These are phyloP conservation scores for Psilocybe subaeruginosa DNA, from an alignment of 768 basidiomycete genomes.

Conservation along the genomic window DNA sequence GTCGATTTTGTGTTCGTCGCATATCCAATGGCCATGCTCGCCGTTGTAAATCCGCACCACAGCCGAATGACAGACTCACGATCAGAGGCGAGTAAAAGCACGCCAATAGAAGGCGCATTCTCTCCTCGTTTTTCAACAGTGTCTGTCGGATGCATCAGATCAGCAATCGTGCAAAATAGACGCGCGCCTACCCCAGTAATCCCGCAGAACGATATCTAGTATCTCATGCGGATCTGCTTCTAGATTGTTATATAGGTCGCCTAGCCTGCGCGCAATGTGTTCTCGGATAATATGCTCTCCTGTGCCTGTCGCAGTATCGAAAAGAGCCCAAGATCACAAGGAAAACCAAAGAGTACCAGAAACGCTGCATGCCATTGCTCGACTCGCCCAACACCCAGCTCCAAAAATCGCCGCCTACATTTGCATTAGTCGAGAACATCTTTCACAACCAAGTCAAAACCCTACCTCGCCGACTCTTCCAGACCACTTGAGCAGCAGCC, in stretches of 20 bases:
- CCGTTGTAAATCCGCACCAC: conserved; percentile 86
- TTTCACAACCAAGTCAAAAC: background rate
- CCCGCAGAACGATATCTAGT: conserved; percentile 45
- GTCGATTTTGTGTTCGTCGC: conserved; percentile 54
- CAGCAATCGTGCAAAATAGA: background rate
- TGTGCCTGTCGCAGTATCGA: conserved; percentile 46
- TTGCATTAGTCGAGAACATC: background rate
- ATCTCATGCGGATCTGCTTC: conserved; percentile 56
- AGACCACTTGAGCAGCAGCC: conserved; percentile 73
- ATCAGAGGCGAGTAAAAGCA: conserved; percentile 61
- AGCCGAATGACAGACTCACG: conserved; percentile 48
- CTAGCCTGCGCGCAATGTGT: conserved; percentile 57
- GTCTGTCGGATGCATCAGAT: conserved; percentile 11
- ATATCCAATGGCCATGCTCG: conserved; percentile 81
- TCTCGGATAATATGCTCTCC: conserved; percentile 72
- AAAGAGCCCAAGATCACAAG: background rate
- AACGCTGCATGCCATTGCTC: conserved; percentile 68
- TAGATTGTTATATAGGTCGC: conserved; percentile 31
- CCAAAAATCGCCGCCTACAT: conserved; percentile 70
- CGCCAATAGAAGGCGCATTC: conserved; percentile 54
- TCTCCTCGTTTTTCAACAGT: conserved; percentile 21
- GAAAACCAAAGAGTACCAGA: conserved; percentile 46
- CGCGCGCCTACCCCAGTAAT: conserved; percentile 51
- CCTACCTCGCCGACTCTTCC: conserved; percentile 78
- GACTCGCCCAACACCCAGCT: conserved; percentile 74